Evolutionary conservation across 2,329 filamentous ascomycete species (phyloP), one percentile per base, ranked within the genome.

Genomic region (Triangularia verruculosa): DNA sequence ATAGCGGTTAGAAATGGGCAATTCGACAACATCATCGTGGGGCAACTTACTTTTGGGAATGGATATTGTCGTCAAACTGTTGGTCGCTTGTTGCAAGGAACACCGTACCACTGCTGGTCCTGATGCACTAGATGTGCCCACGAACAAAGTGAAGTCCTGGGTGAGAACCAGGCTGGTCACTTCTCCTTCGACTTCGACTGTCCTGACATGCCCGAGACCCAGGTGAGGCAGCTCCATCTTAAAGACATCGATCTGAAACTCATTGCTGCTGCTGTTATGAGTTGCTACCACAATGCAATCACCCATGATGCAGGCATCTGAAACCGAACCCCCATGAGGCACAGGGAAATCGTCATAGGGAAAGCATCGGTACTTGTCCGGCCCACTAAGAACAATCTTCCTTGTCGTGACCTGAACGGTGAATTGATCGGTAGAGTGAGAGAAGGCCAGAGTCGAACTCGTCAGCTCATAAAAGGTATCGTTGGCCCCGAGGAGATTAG

Each of bases 351-450:
- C 12, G 32, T 34, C 30, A 20, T 28, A 15, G 30, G 3, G 15
- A 5, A 32, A 3, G 22, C 0, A n/a, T 12, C 30, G 1, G 57
- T 39, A 59, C 68, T 67, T 63, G 66, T 3, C 22, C 75, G 80
- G 80, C 74, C 63, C 68, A 3, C 72, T 66, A 15, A 78, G 67
- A 52, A 84, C 68, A 7, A 78, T 79, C 2, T 70, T 76, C 28
- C 72, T 74, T 60, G 84, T 81, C 0, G 86, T 88, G 3, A 88
- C 76, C 69, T 89, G 86, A 2, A 86, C 72, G 4, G 83, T 76
- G 1, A 71, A 72, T 1, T 75, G 74, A 2, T 75, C 71, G 3
- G 6, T 17, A 4, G 73, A 69, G 30, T 77, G 75, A 2, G 73
- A 71, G 12, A 80, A 78, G 20, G 78, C 78, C 25, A 89, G 74